phyloP scores from a whole-genome alignment of 2,329 filamentous ascomycete species.

The Fonsecaea monophora region DNA sequence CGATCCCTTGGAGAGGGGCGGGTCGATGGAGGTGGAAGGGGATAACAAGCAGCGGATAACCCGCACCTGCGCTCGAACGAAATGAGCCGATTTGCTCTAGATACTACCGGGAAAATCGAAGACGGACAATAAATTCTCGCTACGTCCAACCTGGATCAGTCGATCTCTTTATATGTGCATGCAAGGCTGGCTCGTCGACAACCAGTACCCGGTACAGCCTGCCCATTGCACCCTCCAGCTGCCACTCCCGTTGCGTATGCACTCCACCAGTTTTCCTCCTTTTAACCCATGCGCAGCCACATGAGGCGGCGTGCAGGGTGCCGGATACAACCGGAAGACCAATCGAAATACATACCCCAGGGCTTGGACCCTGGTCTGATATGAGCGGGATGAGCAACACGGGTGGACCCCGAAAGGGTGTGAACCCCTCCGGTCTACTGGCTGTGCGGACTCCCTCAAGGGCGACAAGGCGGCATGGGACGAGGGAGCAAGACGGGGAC shows the following conservation, averaged over 20 bases:
- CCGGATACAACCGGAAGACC: conserved; percentile 27
- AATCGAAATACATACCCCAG: conserved; percentile 25
- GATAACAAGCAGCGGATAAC: not conserved
- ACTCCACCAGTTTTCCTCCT: conserved; percentile 14
- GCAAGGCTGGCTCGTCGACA: conserved; percentile 27
- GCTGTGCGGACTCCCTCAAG: not conserved
- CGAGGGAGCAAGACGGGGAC: not conserved
- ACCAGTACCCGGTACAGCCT: not conserved
- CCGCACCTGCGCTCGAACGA: not conserved
- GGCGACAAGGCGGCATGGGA: conserved; percentile 19
- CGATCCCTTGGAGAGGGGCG: not conserved
- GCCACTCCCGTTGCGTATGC: conserved; percentile 17
- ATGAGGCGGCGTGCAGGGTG: conserved; percentile 30
- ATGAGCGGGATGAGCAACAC: conserved; percentile 18
- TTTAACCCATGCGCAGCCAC: conserved; percentile 27
- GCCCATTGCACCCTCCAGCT: conserved; percentile 4
- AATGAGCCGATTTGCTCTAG: not conserved
- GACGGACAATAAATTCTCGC: conserved; percentile 13
- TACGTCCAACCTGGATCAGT: conserved; percentile 23
- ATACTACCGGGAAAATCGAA: conserved; percentile 3
- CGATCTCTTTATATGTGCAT: conserved; percentile 31
- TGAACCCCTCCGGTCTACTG: conserved; percentile 9
- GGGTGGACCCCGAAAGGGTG: conserved; percentile 23
- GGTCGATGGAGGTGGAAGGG: not conserved
- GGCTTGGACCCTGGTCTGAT: conserved; percentile 24